Percentiles rank a stretch among this genome's conserved stretches.
Evolutionary conservation across 371 early-diverging fungal species (phyloP).

Genomic region (Syncephalastrum contaminatum): DNA sequence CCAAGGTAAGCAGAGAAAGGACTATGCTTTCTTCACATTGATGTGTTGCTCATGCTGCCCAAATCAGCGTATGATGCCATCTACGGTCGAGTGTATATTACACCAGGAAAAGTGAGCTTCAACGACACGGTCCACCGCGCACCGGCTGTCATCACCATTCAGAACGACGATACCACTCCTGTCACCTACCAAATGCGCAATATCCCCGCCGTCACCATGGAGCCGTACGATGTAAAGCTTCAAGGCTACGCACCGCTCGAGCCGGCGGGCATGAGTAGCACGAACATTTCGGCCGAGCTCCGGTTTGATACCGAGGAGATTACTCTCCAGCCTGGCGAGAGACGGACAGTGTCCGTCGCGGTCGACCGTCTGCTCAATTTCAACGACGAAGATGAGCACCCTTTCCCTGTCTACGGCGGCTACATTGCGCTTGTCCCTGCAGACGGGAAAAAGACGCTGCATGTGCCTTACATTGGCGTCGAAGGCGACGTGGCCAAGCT

Average conservation of each 20-base stretch:
- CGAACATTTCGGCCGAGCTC: slow-evolving; percentile 28
- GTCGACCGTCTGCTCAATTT: slow-evolving; percentile 10
- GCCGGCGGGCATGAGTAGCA: slow-evolving; percentile 16
- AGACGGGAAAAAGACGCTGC: slow-evolving; percentile 14
- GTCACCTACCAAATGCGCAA: slow-evolving; percentile 11
- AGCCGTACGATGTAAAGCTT: slow-evolving; percentile 31
- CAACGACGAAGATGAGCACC: slow-evolving; percentile 4
- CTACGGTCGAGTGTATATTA: slow-evolving; percentile 44
- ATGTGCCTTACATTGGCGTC: slow-evolving; percentile 59
- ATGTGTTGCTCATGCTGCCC: background rate
- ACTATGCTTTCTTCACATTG: background rate
- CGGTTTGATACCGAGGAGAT: slow-evolving; percentile 26
- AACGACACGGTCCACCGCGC: slow-evolving; percentile 56
- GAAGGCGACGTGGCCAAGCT: slow-evolving; percentile 47
- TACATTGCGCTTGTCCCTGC: slow-evolving; percentile 23
- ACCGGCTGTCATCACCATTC: slow-evolving; percentile 40
- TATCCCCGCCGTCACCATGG: slow-evolving; percentile 31
- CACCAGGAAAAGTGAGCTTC: slow-evolving; percentile 67
- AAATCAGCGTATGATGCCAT: slow-evolving; percentile 56
- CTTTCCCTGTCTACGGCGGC: slow-evolving; percentile 44
- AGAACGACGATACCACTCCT: slow-evolving; percentile 49
- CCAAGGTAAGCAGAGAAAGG: slow-evolving; percentile 39
- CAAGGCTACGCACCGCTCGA: slow-evolving; percentile 28
- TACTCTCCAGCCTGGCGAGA: slow-evolving; percentile 43
- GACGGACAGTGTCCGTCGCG: slow-evolving; percentile 14